Base-by-base conservation (phyloP, 768 basidiomycete genomes). In the Boletus subparvulus region DNA sequence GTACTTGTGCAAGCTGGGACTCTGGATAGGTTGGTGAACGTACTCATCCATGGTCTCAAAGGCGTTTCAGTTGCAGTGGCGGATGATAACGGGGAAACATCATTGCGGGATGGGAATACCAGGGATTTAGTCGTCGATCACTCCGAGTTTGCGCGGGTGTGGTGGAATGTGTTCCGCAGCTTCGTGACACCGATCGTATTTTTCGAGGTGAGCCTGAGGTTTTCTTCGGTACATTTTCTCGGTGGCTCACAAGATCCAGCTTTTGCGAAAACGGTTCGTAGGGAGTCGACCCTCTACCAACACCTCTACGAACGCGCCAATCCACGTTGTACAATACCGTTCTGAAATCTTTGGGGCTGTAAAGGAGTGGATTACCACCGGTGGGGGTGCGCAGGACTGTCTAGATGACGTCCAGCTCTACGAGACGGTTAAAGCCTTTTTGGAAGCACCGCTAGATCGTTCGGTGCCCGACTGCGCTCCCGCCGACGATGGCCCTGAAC, bases 21-120 rank as follows among this genome's bases (percentile, higher is more conserved):
- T 1, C 74, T 93, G 16, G 87, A 87, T 57, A 78, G 82, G 28
- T 76, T 94, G 2, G 87, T 93, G 11, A 83, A 85, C 41, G 80
- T 92, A 11, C 79, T 94, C 16, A 84, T 90, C 0, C 86, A 89
- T 64, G 92, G 92, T 4, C 74, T 93, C 19, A 83, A 83, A 47
- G 85, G 85, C 33, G 83, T 93, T 5, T 86, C 87, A 0, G 89
- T 92, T 0, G 86, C 88, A 0, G 87, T 91, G 5, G 84, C 92
- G 0, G 91, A 94, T 61, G 91, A 93, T 65, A 92, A 91, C 62
- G 92, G 92, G 0, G 90, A 93, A 69, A 90, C 88, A 75, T 84
- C 89, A 0, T 70, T 93, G 42, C 75, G 84, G 21, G 88, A 90
- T 60, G 84, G 85, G 2, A 88, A 83, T 74, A 88, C 87, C 0